Evolutionary conservation across 2,329 filamentous ascomycete genomes (phyloP), one percentile per base, ranked within the genome.

Genomic region (Epichloe baconii): DNA sequence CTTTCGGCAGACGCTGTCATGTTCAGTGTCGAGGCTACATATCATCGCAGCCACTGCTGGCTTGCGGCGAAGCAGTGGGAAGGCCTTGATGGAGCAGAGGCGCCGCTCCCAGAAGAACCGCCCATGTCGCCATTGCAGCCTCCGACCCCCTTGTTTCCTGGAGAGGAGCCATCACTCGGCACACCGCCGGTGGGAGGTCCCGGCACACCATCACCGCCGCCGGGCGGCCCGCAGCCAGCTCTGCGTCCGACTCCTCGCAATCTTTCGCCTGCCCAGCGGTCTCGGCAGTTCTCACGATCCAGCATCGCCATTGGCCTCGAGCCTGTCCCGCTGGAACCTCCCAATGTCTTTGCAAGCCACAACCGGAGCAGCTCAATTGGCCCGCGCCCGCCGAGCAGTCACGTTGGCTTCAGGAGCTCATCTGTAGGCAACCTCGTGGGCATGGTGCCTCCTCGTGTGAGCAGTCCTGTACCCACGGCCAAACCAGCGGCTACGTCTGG

Each of bases 21-120:
- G 62, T 80, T 79, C 61, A 80, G 77, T 54, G 76, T 79, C 48
- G 78, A 81, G 61, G 78, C 77, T 14, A 79, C 75, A 17, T 80
- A 80, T 59, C 74, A 77, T 56, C 74, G 78, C 48, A 76, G 73
- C 49, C 75, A 78, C 65, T 78, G 75, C 62, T 78, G 75, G 75
- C 64, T 74, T 35, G 74, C 72, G 2, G 75, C 74, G 21, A 73
- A 75, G 56, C 62, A 67, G 43, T 78, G 75, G 75, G 71, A 75
- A 51, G 64, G 65, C 6, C 56, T 62, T 3, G 58, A 64, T 6
- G 64, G 61, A n/a, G 58, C 57, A 4, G 58, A 61, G 15, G 56
- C 56, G 3, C 50, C 59, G 5, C 58, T 62, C 3, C 55, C 58
- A 0, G 57, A 59, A 15, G 66, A 71, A 21, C 61, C 62, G 2